Evolutionary conservation across 2,329 filamentous ascomycete species (phyloP).

Genomic region (Alternaria sp.): DNA sequence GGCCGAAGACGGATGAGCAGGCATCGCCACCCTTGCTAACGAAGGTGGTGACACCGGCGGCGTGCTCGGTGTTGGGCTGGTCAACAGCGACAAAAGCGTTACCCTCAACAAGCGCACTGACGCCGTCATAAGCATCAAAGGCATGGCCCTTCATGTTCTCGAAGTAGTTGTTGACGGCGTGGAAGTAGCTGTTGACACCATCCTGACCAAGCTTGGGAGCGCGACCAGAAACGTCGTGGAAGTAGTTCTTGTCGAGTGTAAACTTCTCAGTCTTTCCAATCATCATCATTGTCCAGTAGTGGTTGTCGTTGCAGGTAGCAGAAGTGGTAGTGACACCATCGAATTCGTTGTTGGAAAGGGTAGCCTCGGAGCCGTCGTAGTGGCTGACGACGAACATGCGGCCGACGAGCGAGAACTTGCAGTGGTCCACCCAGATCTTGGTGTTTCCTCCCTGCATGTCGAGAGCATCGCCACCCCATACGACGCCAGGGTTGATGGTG

Average conservation of each 20-base stretch:
- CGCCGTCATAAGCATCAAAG: conserved; percentile 49
- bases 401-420: conserved; percentile 54
- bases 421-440: conserved; percentile 48
- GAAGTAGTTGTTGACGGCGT: conserved; percentile 42
- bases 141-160: conserved; percentile 51
- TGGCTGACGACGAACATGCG: conserved; percentile 54
- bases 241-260: conserved; percentile 55
- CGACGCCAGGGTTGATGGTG: conserved; percentile 47
- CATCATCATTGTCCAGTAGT: conserved; percentile 58
- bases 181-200: conserved; percentile 27
- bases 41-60: conserved; percentile 34
- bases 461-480: conserved; percentile 51
- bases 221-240: conserved; percentile 55
- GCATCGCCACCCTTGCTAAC: conserved; percentile 36
- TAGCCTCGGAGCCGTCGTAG: conserved; percentile 47
- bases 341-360: conserved; percentile 57
- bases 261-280: conserved; percentile 50
- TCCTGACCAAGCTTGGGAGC: conserved; percentile 52
- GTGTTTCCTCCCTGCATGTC: conserved; percentile 43
- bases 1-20: conserved; percentile 25
- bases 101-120: conserved; percentile 49
- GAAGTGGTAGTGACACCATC: conserved; percentile 54
- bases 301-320: conserved; percentile 54
- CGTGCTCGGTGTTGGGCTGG: conserved; percentile 46
- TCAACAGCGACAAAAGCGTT: conserved; percentile 55